Evolutionary conservation across 2,329 filamentous ascomycete genomes (phyloP).

Genomic region (Nemania sp.): DNA sequence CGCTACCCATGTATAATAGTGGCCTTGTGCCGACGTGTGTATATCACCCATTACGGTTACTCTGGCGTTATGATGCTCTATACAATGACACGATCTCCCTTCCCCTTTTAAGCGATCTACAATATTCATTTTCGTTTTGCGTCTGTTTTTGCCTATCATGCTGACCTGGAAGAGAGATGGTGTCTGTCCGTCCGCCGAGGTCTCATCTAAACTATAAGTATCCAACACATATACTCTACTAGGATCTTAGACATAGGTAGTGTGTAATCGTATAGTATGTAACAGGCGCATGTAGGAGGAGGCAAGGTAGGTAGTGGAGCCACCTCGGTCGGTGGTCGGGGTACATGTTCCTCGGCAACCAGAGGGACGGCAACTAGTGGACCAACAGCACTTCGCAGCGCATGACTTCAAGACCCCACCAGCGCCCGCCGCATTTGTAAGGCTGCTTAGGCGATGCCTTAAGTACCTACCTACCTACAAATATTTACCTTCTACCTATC

Average conservation of each 20-base stretch:
- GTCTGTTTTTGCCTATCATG: too few relatives aligned
- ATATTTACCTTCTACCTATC: background rate
- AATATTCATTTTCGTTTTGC: too few relatives aligned
- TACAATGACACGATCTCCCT: constrained; percentile 31
- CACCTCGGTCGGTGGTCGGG: constrained; percentile 17
- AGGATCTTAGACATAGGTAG: too few relatives aligned
- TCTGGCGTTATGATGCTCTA: constrained; percentile 15
- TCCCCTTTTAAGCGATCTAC: background rate
- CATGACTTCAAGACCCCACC: constrained; percentile 20
- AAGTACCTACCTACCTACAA: background rate
- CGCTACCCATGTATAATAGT: constrained; percentile 34
- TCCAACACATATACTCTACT: too few relatives aligned
- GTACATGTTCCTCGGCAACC: constrained; percentile 34
- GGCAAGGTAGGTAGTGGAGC: background rate
- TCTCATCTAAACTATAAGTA: too few relatives aligned
- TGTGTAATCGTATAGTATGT: too few relatives aligned
- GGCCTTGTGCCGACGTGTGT: constrained; percentile 13
- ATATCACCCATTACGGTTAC: constrained; percentile 24
- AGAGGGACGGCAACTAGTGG: background rate
- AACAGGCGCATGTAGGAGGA: too few relatives aligned
- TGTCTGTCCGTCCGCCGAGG: too few relatives aligned
- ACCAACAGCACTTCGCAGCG: background rate
- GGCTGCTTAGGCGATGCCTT: background rate
- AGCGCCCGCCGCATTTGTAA: constrained; percentile 31
- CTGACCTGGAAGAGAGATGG: too few relatives aligned